phyloP scores from a whole-genome alignment of 192 early-diverging fungal genomes.

The Coemansia sp. region DNA sequence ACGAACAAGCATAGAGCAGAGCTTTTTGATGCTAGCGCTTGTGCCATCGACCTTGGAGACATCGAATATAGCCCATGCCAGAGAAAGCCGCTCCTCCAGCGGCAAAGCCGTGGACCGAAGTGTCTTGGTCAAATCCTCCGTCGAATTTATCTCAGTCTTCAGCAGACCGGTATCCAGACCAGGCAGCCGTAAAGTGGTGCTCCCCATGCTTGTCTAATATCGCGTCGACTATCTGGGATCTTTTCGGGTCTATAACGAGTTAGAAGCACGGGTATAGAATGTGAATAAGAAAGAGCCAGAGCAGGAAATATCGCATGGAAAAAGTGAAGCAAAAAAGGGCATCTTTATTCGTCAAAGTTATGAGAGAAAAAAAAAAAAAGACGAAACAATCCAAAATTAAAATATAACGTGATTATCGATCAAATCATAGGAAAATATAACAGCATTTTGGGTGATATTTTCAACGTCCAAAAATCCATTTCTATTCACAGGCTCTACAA shows the following conservation, averaged over 20 bases:
- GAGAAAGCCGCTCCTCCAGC: slow-evolving; percentile 21
- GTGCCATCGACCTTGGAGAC: background rate
- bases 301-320: no score
- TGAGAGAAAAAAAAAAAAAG: no score
- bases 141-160: slow-evolving; percentile 16
- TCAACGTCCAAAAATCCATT: no score
- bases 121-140: slow-evolving; percentile 44
- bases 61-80: slow-evolving; percentile 44
- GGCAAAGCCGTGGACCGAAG: slow-evolving; percentile 26
- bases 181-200: slow-evolving; percentile 1
- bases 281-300: no score
- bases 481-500: no score
- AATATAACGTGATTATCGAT: no score
- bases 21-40: slow-evolving; percentile 9
- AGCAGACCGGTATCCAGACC: slow-evolving; percentile 17
- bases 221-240: background rate
- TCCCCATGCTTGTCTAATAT: background rate
- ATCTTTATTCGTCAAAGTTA: no score
- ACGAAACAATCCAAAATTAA: no score
- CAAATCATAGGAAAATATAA: no score
- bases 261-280: background rate
- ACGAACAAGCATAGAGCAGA: slow-evolving; percentile 35
- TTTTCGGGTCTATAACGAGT: background rate
- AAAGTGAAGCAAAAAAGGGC: no score
- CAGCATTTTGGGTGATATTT: no score